These are phyloP conservation scores for Hypoxylon sp. DNA, from an alignment of 2,329 filamentous ascomycete genomes.

Conservation along the genomic window DNA sequence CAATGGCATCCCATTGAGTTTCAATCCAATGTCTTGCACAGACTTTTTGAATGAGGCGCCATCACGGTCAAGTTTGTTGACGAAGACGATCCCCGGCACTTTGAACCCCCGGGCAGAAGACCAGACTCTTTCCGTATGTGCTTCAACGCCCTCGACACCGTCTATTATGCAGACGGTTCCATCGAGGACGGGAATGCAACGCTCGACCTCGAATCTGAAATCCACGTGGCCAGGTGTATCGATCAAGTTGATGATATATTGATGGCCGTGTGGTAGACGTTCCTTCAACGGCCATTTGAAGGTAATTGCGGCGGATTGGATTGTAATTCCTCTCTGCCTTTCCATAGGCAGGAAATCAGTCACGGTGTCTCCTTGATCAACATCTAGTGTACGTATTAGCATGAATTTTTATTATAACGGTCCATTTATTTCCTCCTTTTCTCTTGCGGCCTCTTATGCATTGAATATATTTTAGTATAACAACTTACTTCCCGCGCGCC, in stretches of 20 bases:
- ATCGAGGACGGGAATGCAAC: conserved; percentile 89
- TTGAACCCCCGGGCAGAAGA: conserved; percentile 86
- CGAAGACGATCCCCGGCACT: conserved; percentile 85
- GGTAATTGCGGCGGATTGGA: conserved; percentile 96
- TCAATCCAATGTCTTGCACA: conserved; percentile 85
- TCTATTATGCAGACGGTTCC: conserved; percentile 94
- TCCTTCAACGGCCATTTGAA: conserved; percentile 84
- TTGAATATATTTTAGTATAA: conserved; percentile 4
- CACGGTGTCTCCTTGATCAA: conserved; percentile 96
- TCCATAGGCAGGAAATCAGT: conserved; percentile 97
- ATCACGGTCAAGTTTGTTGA: conserved; percentile 89
- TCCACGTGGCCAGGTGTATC: conserved; percentile 98
- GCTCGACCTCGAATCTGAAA: conserved; percentile 95
- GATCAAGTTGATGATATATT: conserved; percentile 84
- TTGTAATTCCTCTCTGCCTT: conserved; percentile 92
- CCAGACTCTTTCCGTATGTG: conserved; percentile 98
- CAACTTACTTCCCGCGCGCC: conserved; percentile 79
- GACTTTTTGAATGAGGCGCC: conserved; percentile 87
- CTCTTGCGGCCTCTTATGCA: conserved; percentile 4
- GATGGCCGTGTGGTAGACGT: conserved; percentile 50
- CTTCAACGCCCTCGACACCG: conserved; percentile 93
- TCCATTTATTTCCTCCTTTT: background rate
- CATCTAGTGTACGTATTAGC: conserved; percentile 68
- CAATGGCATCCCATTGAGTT: conserved; percentile 86
- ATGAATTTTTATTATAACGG: background rate